These are phyloP conservation scores for Pleurozium schreberi DNA, from an alignment of 225 moss, liverwort and hornwort species.

Conservation along the genomic window DNA sequence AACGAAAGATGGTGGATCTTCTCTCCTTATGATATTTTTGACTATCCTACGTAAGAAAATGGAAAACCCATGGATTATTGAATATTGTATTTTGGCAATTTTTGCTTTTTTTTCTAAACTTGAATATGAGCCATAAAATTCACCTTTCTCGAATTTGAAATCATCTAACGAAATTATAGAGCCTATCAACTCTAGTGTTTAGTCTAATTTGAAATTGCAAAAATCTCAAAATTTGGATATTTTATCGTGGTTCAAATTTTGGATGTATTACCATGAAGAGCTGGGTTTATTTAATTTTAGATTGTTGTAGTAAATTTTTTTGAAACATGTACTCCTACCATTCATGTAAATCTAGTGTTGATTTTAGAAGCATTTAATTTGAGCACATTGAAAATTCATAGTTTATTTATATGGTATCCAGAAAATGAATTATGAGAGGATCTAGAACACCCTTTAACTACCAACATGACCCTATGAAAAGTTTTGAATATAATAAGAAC, in stretches of 20 bases:
- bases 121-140: background rate
- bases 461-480: rapidly evolving
- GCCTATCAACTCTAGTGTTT: background rate
- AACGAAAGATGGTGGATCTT: background rate
- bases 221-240: background rate
- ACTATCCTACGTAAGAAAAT: background rate
- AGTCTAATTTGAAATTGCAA: background rate
- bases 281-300: background rate
- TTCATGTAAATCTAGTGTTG: background rate
- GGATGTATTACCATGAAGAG: rapidly evolving
- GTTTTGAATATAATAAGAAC: background rate
- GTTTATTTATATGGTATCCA: rapidly evolving
- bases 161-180: background rate
- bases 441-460: background rate
- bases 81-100: background rate
- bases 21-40: background rate
- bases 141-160: background rate
- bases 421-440: background rate
- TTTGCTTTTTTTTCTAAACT: rapidly evolving
- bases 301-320: rapidly evolving
- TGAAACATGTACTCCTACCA: background rate
- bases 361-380: background rate
- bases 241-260: background rate
- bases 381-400: background rate
- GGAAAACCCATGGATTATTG: background rate